A percentile compares a stretch with the other conserved stretches of the same genome.
Evolutionary conservation across 1,284 basidiomycete genomes (phyloP).

Genomic region (Apiotrichum sp.): DNA sequence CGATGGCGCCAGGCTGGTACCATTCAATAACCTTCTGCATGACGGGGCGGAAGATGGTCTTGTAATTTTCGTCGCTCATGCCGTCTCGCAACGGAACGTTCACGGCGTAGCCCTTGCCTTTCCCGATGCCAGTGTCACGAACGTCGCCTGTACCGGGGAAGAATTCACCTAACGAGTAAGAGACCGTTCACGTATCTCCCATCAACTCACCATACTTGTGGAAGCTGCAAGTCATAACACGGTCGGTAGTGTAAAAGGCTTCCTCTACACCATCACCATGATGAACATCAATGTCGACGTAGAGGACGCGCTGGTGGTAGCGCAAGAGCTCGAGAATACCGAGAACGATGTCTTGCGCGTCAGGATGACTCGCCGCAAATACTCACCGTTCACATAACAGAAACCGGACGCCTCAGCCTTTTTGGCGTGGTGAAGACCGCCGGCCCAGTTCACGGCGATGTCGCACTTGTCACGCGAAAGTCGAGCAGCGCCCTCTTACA

Average conservation of each 20-base stretch:
- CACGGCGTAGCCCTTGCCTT: conserved; percentile 86
- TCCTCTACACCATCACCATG: conserved; percentile 99
- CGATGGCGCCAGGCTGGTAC: conserved; percentile 92
- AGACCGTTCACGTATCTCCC: too few relatives aligned
- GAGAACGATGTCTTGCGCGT: conserved; percentile 70
- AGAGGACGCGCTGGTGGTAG: conserved; percentile 90
- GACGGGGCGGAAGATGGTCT: conserved; percentile 92
- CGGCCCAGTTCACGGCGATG: conserved; percentile 98
- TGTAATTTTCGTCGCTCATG: conserved; percentile 92
- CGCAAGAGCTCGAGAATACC: conserved; percentile 91
- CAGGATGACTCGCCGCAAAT: not conserved
- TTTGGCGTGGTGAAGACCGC: conserved; percentile 95
- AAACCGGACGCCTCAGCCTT: conserved; percentile 98
- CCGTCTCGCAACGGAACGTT: conserved; percentile 96
- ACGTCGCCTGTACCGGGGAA: conserved; percentile 98
- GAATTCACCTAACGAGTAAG: conserved; percentile 54
- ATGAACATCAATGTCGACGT: conserved; percentile 98
- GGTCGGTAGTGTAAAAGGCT: conserved; percentile 97
- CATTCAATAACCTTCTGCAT: conserved; percentile 92
- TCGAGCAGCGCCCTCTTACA: conserved; percentile 70
- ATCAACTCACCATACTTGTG: conserved; percentile 80
- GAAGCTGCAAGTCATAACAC: conserved; percentile 97
- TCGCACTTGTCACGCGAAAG: conserved; percentile 96
- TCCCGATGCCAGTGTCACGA: conserved; percentile 83
- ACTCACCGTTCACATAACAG: conserved; percentile 91